Conservation (phyloP, 2,329 filamentous ascomycete genomes). For the Pezicula radicicola region DNA sequence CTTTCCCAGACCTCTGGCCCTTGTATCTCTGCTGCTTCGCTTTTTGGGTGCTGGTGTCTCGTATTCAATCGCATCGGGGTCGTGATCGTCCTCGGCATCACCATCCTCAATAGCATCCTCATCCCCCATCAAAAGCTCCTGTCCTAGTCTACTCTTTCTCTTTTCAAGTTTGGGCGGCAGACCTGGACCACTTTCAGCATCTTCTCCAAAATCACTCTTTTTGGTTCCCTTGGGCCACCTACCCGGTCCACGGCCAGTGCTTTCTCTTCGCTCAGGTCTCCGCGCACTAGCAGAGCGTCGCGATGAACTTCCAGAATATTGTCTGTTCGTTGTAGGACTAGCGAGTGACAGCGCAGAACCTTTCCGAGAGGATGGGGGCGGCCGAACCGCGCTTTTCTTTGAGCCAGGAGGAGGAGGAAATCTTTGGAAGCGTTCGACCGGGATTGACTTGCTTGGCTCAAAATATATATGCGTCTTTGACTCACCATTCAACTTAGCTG, state of each 20-base stretch:
- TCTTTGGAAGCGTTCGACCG: conserved; percentile 71
- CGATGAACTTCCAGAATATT: conserved; percentile 23
- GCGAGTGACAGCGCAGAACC: conserved; percentile 8
- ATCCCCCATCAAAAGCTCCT: conserved; percentile 27
- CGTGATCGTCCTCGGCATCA: conserved; percentile 14
- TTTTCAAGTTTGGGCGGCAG: conserved; percentile 47
- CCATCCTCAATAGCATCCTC: conserved; percentile 15
- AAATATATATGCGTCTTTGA: conserved; percentile 23
- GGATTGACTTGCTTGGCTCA: conserved; percentile 45
- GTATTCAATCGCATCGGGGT: conserved; percentile 9
- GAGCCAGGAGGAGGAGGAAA: conserved; percentile 64
- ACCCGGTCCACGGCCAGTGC: conserved; percentile 61
- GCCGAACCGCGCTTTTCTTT: conserved; percentile 34
- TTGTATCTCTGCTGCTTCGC: conserved; percentile 13
- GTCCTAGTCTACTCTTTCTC: conserved; percentile 26
- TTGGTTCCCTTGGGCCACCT: conserved; percentile 68
- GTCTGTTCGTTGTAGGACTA: conserved; percentile 8
- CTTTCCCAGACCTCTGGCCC: conserved; percentile 6
- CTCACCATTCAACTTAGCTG: conserved; percentile 18
- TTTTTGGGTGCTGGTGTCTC: conserved; percentile 11
- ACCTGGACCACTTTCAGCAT: conserved; percentile 62
- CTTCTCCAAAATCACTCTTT: conserved; percentile 63
- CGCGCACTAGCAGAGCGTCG: conserved; percentile 18
- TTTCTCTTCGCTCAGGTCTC: conserved; percentile 46
- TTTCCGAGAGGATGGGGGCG: conserved; percentile 20